Evolutionary conservation across 768 basidiomycete genomes (phyloP).

Genomic region (Dendrothele bispora): DNA sequence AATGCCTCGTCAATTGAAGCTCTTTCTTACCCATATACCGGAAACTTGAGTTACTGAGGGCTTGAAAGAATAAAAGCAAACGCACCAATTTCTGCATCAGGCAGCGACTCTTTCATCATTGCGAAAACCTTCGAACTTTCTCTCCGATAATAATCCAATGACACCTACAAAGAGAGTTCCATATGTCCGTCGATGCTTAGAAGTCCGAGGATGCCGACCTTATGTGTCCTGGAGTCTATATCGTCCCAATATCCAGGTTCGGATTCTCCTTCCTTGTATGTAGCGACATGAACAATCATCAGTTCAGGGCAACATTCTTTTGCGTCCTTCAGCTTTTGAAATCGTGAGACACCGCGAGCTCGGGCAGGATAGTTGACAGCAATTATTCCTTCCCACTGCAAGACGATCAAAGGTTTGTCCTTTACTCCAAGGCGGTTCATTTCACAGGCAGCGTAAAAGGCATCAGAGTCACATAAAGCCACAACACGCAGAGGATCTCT

Average conservation of each 20-base stretch:
- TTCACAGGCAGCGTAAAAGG: constrained; percentile 86
- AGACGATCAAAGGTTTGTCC: constrained; percentile 59
- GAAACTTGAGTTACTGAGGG: constrained; percentile 3
- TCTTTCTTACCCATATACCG: constrained; percentile 63
- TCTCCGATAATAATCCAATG: constrained; percentile 87
- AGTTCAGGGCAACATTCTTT: constrained; percentile 84
- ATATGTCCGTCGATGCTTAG: constrained; percentile 3
- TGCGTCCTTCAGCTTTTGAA: constrained; percentile 82
- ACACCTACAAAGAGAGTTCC: constrained; percentile 55
- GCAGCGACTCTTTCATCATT: constrained; percentile 78
- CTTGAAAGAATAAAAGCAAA: neutral
- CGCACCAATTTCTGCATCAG: constrained; percentile 81
- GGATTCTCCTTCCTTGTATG: constrained; percentile 83
- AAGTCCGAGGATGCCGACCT: constrained; percentile 47
- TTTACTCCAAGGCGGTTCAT: constrained; percentile 73
- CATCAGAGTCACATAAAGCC: constrained; percentile 89
- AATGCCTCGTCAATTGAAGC: constrained; percentile 98
- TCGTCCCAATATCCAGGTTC: constrained; percentile 94
- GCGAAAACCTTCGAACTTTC: constrained; percentile 87
- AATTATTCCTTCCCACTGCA: constrained; percentile 66
- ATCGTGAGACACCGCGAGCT: constrained; percentile 89
- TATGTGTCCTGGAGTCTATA: constrained; percentile 87
- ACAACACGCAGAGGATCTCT: constrained; percentile 80
- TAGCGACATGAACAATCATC: constrained; percentile 89
- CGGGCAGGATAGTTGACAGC: constrained; percentile 97